Conservation (phyloP, 2,329 filamentous ascomycete genomes). For the Sporothrix luriei region DNA sequence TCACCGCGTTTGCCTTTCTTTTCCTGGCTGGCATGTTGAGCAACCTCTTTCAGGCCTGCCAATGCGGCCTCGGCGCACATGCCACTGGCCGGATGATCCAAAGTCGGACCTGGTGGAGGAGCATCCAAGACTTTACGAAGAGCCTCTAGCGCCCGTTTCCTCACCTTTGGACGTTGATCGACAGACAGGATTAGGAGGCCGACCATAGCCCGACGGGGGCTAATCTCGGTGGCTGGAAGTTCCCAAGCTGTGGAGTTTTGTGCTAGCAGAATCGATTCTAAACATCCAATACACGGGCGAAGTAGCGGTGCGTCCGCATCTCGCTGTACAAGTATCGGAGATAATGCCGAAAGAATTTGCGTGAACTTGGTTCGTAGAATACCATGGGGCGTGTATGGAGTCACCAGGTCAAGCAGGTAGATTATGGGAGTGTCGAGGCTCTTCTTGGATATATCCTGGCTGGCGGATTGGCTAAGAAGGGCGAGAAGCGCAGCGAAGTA, state of each 20-base stretch:
- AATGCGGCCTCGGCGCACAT: constrained; percentile 94
- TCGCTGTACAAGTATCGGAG: constrained; percentile 75
- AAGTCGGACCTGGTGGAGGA: constrained; percentile 84
- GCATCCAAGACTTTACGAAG: constrained; percentile 79
- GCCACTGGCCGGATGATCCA: constrained; percentile 93
- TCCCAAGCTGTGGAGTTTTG: constrained; percentile 90
- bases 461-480: constrained; percentile 76
- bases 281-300: constrained; percentile 83
- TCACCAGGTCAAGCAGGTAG: constrained; percentile 92
- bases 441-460: constrained; percentile 70
- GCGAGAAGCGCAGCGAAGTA: constrained; percentile 96
- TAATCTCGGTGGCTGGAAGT: constrained; percentile 76
- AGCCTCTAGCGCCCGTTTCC: constrained; percentile 90
- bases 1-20: constrained; percentile 69
- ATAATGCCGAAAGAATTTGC: constrained; percentile 84
- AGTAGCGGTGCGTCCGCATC: constrained; percentile 87
- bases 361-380: constrained; percentile 94
- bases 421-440: constrained; percentile 84
- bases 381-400: constrained; percentile 78
- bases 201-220: constrained; percentile 83
- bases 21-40: constrained; percentile 61
- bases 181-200: constrained; percentile 82
- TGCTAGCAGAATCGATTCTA: constrained; percentile 86
- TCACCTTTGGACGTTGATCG: constrained; percentile 87
- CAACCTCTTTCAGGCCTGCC: constrained; percentile 74